Base-by-base conservation (phyloP, 2,329 filamentous ascomycete species). In the Tolypocladium cylindrosporum region DNA sequence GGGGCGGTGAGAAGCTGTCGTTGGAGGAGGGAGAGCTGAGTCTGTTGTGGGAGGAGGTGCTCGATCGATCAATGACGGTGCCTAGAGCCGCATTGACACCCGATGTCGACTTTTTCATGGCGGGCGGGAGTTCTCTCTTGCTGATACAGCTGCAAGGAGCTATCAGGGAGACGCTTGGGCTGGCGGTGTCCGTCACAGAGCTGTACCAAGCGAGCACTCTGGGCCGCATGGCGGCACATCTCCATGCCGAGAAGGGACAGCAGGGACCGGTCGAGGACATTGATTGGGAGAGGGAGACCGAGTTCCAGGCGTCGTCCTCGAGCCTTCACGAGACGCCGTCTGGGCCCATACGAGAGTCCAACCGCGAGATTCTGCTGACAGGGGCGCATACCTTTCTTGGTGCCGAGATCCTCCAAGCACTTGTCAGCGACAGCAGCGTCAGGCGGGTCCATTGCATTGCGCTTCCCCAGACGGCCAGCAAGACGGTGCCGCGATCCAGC, bases 391-490 rank as follows among this genome's bases (percentile, higher is more conserved):
- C 75, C 4, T 78, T 76, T 59, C 64, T 82, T 0, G 79, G 74
- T 6, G 55, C 61, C 4, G 58, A 71, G 13, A 60, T 82, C 24
- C 65, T 80, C 1, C 54, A 59, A 8, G 59, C 64, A 1, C 70
- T 83, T 1, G 58, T 74, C 0, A 59, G 63, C 2, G 58, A 72
- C 14, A 39, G 63, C 0, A 58, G 59, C 0, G 67, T 80, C 1
- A 41, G 57, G 2, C 66, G 64, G 14, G 65, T 82, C 2, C 73
- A 79, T 64, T 80, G 77, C 60, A 54, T 81, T 11, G 77, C 77
- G 7, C 67, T 79, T 1, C 68, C 36, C 11, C 40, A 45, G 41
- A 56, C 36, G 24, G 37, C 19, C 37, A 39, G 31, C 48, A 59
- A 50, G 53, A 21, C 40, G 16, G 55, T 37, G 13, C 57, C 7